Evolutionary conservation across 768 basidiomycete species (phyloP), one percentile per base, ranked within the genome.

Genomic region (Cystofilobasidium bisporidii): DNA sequence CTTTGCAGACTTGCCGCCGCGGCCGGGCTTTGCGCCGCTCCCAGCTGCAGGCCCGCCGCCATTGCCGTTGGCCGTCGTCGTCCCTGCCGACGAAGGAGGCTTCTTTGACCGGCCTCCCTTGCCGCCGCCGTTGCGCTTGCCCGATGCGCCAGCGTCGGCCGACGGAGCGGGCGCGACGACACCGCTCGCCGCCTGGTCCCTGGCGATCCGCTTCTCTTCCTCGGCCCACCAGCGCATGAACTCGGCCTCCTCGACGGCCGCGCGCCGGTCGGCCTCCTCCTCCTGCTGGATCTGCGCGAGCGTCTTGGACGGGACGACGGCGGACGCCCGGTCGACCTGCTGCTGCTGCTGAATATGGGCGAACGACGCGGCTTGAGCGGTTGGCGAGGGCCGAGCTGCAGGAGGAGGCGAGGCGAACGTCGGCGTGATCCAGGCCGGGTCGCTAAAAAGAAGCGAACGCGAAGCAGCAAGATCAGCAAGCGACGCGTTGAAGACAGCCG

Each of bases 181-280:
- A 12, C 36, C 36, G 36, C 6, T 36, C 36, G 36, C 48, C 45
- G 45, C 62, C 47, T 43, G 30, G 9, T 45, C 61, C 14, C 14
- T 32, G 4, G 50, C 50, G 8, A 68, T 30, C 33, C 76, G 71
- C 41, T 74, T 74, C 69, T 77, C 72, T 76, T 94, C 92, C 10
- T 81, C 85, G 0, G 83, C 80, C 90, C 91, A 96, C 92, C 92
- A 96, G 72, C 79, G 82, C 75, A 93, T 75, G 74, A 96, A 97
- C 69, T 88, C 88, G 4, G 80, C 84, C 76, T 93, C 90, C 59
- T 80, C 81, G 30, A 72, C 64, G 55, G 75, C 73, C 3, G 71
- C 73, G 33, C 71, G 69, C 81, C 83, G 32, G 81, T 80, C 48
- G 81, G 83, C 40, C 78, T 79, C 50, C 74, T 92, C 90, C 74